These are phyloP conservation scores for Forsythia viridissima DNA, from an alignment of 257 asterid genomes.

Conservation along the genomic window DNA sequence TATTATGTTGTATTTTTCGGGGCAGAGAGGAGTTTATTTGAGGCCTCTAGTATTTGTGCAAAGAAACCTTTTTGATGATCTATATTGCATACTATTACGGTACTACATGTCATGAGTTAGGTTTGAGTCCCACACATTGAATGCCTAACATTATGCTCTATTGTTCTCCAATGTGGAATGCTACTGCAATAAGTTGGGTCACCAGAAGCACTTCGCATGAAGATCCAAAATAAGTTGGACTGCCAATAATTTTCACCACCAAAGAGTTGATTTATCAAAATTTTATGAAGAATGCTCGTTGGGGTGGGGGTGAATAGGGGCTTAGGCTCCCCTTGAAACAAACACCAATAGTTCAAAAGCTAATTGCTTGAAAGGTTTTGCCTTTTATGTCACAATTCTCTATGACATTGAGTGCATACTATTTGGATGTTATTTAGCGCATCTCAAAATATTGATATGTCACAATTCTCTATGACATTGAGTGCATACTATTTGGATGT, in stretches of 20 bases:
- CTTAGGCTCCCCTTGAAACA: neutral
- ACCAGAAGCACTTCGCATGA: neutral
- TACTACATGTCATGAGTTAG: neutral
- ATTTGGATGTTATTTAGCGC: neutral
- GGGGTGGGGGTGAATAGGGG: neutral
- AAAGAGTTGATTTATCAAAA: neutral
- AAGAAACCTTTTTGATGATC: neutral
- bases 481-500: neutral
- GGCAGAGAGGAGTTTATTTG: neutral
- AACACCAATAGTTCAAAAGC: neutral
- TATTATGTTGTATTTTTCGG: neutral
- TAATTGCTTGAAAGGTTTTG: neutral
- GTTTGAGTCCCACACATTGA: neutral
- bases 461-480: neutral
- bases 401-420: neutral
- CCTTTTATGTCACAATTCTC: neutral
- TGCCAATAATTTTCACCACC: neutral
- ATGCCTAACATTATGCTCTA: neutral
- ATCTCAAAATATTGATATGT: slow-evolving; percentile 1
- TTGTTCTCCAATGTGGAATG: neutral
- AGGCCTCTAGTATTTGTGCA: neutral
- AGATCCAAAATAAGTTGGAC: too few relatives aligned
- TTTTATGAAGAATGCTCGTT: neutral
- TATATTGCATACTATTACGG: neutral
- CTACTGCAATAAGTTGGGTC: neutral